Evolutionary conservation across 495 filamentous ascomycete species (phyloP).

Genomic region (Xylaria curta): DNA sequence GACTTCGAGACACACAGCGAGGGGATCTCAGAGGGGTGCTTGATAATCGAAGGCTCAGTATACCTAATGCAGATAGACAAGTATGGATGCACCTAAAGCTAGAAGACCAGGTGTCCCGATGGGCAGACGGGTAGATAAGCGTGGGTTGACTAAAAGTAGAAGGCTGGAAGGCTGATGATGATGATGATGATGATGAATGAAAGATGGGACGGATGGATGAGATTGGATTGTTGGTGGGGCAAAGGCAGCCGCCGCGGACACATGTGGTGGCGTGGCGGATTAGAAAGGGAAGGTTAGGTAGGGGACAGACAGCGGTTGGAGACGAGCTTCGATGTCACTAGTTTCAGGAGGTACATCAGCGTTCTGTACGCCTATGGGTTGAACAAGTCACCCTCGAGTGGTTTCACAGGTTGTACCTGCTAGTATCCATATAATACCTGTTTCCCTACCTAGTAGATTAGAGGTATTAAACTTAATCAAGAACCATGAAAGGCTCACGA

Average conservation of each 20-base stretch:
- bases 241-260: not conserved
- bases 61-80: not conserved
- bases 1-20: not conserved
- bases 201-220: constrained; percentile 10
- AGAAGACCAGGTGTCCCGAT: not conserved
- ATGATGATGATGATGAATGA: not conserved
- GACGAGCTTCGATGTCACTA: not conserved
- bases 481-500: not conserved
- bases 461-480: not conserved
- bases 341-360: not conserved
- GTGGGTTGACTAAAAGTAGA: not conserved
- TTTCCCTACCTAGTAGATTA: too few species aligned
- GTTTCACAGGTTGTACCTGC: too few species aligned
- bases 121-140: not conserved
- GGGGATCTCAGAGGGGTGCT: not conserved
- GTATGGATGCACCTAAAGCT: not conserved
- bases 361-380: not conserved
- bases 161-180: not conserved
- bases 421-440: too few species aligned
- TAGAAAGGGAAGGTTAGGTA: not conserved
- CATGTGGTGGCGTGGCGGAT: not conserved
- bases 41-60: not conserved
- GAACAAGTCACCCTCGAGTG: too few species aligned
- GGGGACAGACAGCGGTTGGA: not conserved
- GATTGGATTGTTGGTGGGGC: constrained; percentile 16